A percentile compares a stretch with the other conserved stretches of the same genome.
These are phyloP conservation scores for Epichloe scottii DNA, from an alignment of 2,329 filamentous ascomycete species.

Conservation along the genomic window DNA sequence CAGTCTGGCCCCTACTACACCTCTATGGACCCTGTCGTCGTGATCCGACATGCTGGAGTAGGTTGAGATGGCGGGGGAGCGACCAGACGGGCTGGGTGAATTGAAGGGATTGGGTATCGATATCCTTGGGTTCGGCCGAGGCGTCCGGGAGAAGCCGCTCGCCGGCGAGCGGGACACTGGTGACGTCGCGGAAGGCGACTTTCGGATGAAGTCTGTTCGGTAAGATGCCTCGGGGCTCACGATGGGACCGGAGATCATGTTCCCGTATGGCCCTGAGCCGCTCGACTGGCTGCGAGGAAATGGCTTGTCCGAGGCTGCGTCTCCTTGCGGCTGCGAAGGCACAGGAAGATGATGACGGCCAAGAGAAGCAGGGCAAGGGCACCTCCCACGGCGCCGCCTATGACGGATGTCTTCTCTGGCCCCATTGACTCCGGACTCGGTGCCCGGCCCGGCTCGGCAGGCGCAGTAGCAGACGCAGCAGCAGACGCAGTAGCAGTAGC, in stretches of 20 bases:
- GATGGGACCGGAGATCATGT: constrained; percentile 47
- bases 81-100: constrained; percentile 18
- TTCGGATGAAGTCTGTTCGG: constrained; percentile 42
- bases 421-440: constrained; percentile 10
- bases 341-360: constrained; percentile 27
- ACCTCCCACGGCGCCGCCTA: constrained; percentile 36
- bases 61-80: constrained; percentile 9
- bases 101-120: constrained; percentile 25
- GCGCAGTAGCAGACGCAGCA: background rate
- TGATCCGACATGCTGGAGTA: constrained; percentile 14
- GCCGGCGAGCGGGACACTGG: constrained; percentile 6
- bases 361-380: constrained; percentile 28
- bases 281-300: constrained; percentile 8
- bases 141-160: background rate
- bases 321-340: constrained; percentile 20
- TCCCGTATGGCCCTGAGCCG: constrained; percentile 17
- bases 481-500: constrained; percentile 2
- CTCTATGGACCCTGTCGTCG: constrained; percentile 14
- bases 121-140: constrained; percentile 8
- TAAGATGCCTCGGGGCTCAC: constrained; percentile 26
- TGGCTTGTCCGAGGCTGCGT: constrained; percentile 10
- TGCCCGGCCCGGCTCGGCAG: constrained; percentile 6
- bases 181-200: constrained; percentile 12
- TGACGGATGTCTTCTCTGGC: constrained; percentile 25
- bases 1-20: constrained; percentile 16